Evolutionary conservation across 768 basidiomycete species (phyloP), one percentile per base, ranked within the genome.

Genomic region (Lactarius tabidus): DNA sequence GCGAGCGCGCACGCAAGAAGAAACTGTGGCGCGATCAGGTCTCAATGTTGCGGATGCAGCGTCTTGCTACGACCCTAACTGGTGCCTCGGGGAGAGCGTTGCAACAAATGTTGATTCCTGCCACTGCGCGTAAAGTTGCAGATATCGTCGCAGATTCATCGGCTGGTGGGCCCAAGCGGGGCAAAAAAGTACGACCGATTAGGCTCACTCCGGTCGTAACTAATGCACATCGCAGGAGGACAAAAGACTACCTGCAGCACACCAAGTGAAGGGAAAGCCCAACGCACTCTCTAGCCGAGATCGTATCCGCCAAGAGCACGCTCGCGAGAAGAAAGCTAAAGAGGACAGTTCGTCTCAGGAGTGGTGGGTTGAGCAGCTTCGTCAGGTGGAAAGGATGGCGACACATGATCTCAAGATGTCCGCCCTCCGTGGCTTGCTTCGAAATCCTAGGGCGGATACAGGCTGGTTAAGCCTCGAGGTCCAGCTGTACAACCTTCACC

Each of bases 21-120:
- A 72, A 70, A 56, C 75, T 83, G 53, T 73, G 76, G 18, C 69
- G 71, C 18, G 78, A 84, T n/a, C 89, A 90, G 69, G 75, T 80
- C 1, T 84, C 82, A 71, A 87, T 87, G 83, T 74, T 79, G 36
- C 75, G 70, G 15, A 70, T 90, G 62, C 85, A 86, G 59, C 75
- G 78, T 59, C 83, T 85, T 52, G 87, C 88, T 12, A 81, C 80
- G 43, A 87, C 86, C 1, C 71, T 90, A 63, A 86, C 85, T 0
- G 88, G 88, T 0, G 86, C 87, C 6, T 79, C 78, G 0, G 89
- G 88, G 1, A 78, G 76, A 1, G 73, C 73, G 8, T 74, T 90
- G 31, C 77, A 83, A 69, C 81, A 80, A 59, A 79, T 85, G 36
- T 76, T 80, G n/a, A 88, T 90, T 63, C 75, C 78, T 0, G 68